These are phyloP conservation scores for Ochromonas danica DNA, from an alignment of 108 stramenopile species.

Conservation along the genomic window DNA sequence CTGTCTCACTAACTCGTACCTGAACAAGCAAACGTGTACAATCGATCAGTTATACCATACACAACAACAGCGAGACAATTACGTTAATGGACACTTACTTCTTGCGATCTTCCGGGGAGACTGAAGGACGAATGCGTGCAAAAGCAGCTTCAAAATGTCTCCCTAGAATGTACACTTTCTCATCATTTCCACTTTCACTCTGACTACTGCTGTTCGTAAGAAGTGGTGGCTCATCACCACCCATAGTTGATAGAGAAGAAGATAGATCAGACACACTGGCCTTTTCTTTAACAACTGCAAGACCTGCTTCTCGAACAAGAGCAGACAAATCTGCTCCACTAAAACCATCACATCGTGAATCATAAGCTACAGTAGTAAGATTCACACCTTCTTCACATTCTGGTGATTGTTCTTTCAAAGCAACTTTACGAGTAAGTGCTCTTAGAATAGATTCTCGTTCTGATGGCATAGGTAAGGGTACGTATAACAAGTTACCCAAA, in stretches of 20 bases:
- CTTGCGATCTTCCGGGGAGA: constrained; percentile 24
- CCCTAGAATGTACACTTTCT: background rate
- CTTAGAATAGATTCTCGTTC: constrained; percentile 57
- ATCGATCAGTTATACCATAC: background rate
- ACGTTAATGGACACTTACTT: too few species aligned
- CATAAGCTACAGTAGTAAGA: constrained; percentile 38
- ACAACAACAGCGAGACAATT: background rate
- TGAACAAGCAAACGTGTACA: background rate
- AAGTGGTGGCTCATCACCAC: background rate
- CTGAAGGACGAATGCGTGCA: constrained; percentile 36
- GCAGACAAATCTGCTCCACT: constrained; percentile 62
- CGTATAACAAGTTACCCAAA: constrained; percentile 57
- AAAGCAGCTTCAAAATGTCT: constrained; percentile 43
- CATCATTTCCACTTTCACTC: too few species aligned
- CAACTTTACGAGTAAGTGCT: constrained; percentile 36
- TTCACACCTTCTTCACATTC: too few species aligned
- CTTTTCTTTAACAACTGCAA: constrained; percentile 51
- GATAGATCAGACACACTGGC: background rate
- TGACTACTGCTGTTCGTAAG: background rate
- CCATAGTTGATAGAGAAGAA: background rate
- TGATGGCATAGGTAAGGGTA: constrained; percentile 48
- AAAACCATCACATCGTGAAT: constrained; percentile 53
- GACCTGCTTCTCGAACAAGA: constrained; percentile 58
- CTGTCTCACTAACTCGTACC: background rate
- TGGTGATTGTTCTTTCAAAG: background rate